Evolutionary conservation across 2,329 filamentous ascomycete genomes (phyloP).

Genomic region (Ophiosphaerella herpotricha): DNA sequence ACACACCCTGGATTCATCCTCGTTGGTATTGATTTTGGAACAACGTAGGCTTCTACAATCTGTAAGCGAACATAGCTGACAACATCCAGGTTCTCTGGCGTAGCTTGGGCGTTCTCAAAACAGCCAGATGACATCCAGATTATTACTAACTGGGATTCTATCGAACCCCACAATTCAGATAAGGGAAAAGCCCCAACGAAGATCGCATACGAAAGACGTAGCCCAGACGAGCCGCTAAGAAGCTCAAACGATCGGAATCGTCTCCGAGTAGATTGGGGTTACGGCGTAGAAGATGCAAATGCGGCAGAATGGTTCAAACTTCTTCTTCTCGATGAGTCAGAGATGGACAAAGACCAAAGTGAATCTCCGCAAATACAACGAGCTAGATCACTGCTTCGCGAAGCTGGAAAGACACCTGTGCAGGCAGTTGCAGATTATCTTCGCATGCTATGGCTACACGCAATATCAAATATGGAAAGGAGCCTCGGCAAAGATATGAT

Average conservation of each 20-base stretch:
- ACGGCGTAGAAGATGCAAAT: slow-evolving; percentile 2
- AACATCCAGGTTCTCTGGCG: slow-evolving; percentile 30
- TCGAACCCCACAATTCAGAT: slow-evolving; percentile 3
- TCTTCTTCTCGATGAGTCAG: slow-evolving; percentile 6
- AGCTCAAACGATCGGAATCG: no score
- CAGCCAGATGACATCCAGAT: slow-evolving; percentile 14
- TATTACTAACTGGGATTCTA: slow-evolving; percentile 14
- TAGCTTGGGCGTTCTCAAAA: slow-evolving; percentile 26
- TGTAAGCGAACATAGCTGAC: background rate
- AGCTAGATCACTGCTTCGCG: background rate
- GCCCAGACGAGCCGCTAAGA: background rate
- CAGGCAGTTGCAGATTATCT: slow-evolving; percentile 18
- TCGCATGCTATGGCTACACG: slow-evolving; percentile 15
- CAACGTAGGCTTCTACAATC: slow-evolving; percentile 26
- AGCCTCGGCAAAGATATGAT: slow-evolving; percentile 2
- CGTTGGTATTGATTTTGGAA: slow-evolving; percentile 40
- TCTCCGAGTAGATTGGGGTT: slow-evolving; percentile 2
- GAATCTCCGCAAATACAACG: slow-evolving; percentile 4
- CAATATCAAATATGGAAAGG: slow-evolving; percentile 11
- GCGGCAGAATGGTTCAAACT: slow-evolving; percentile 19
- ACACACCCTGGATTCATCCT: slow-evolving; percentile 11
- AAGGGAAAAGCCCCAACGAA: slow-evolving; percentile 10
- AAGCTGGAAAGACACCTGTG: slow-evolving; percentile 9
- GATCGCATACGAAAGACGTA: slow-evolving; percentile 10
- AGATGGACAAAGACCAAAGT: background rate